phyloP scores from a whole-genome alignment of 2,329 filamentous ascomycete species.

The Penicillium sp. region DNA sequence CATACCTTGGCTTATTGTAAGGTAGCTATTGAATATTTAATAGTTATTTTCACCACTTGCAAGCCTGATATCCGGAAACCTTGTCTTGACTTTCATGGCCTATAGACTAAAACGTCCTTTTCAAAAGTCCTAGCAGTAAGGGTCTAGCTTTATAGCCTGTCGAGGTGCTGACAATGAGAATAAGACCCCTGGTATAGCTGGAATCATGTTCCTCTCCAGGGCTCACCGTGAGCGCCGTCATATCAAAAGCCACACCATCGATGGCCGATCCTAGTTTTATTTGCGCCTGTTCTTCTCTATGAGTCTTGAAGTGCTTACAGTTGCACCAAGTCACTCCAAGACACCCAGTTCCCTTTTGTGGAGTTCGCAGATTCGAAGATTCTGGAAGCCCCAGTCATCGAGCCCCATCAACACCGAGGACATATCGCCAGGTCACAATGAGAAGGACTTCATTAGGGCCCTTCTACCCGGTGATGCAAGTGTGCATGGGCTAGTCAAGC shows the following conservation, averaged over 20 bases:
- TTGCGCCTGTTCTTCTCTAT: neutral
- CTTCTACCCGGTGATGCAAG: constrained; percentile 7
- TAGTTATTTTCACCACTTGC: neutral
- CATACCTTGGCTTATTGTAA: neutral
- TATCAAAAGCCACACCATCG: neutral
- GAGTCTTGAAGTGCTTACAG: neutral
- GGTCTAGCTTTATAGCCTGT: neutral
- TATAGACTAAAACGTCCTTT: neutral
- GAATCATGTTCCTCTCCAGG: too few relatives aligned
- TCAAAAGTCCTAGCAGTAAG: neutral
- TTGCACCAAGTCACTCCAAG: neutral
- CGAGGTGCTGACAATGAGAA: neutral
- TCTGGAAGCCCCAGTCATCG: neutral
- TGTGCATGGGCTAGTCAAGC: constrained; percentile 17
- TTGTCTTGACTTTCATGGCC: neutral
- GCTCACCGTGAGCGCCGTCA: neutral
- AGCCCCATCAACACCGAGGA: neutral
- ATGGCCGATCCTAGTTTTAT: neutral
- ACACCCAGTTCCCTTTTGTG: too few relatives aligned
- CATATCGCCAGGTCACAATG: neutral
- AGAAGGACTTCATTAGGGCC: neutral
- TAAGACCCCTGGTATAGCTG: neutral
- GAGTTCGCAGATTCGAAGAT: neutral
- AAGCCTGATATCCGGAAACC: neutral
- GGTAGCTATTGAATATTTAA: too few relatives aligned